A percentile compares a stretch with the other conserved stretches of the same genome.
Conservation (phyloP, 75 land plant species). For the Selaginella moellendorffii region DNA sequence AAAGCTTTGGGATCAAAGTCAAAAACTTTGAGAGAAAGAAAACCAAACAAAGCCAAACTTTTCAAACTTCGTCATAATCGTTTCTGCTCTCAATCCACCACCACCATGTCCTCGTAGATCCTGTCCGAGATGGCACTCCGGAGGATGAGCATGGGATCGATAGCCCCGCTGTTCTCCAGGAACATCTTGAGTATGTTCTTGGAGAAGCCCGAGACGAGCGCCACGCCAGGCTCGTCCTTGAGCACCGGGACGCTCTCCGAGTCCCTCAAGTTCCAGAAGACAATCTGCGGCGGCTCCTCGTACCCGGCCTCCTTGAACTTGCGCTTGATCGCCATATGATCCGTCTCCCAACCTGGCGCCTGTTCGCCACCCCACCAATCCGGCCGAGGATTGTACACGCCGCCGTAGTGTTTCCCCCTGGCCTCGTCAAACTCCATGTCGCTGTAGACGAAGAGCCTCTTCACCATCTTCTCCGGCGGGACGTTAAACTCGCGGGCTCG, state of each 20-base stretch:
- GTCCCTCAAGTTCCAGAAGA: constrained; percentile 58
- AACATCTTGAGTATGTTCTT: constrained; percentile 56
- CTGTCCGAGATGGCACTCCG: neutral
- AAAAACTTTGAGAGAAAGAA: no score
- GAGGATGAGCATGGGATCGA: neutral
- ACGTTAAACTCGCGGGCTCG: constrained; percentile 23
- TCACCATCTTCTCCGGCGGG: constrained; percentile 38
- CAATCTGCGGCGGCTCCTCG: constrained; percentile 36
- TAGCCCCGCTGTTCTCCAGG: constrained; percentile 12
- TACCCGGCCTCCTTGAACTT: constrained; percentile 39
- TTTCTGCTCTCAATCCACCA: neutral
- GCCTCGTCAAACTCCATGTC: constrained; percentile 68
- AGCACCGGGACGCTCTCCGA: constrained; percentile 49
- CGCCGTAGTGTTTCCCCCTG: neutral
- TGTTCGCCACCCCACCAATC: no score
- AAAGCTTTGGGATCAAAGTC: no score
- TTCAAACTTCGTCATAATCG: no score
- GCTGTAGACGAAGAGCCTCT: constrained; percentile 50
- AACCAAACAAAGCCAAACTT: no score
- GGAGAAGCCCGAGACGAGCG: constrained; percentile 50
- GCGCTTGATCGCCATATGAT: constrained; percentile 32
- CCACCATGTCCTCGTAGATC: neutral
- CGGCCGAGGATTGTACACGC: no score
- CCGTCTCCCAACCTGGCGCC: constrained; percentile 33
- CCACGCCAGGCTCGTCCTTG: constrained; percentile 33